Percentiles rank a stretch among this genome's conserved stretches.
Conservation (phyloP, 352 stramenopile genomes). For the Pythium diclinum region DNA sequence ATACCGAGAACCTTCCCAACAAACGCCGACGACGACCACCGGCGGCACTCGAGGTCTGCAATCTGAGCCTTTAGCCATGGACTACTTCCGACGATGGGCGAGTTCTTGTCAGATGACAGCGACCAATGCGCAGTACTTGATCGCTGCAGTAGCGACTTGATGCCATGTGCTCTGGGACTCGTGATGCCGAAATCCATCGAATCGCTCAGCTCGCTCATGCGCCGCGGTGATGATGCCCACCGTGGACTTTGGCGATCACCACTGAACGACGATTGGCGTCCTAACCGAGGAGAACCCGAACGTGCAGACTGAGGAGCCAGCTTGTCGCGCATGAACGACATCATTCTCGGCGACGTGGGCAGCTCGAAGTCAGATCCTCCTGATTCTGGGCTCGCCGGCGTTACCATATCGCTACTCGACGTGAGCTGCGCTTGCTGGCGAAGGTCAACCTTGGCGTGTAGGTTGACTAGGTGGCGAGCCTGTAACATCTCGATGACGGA, state of each 20-base stretch:
- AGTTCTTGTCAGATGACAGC: constrained; percentile 37
- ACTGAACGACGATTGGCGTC: constrained; percentile 17
- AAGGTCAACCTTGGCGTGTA: constrained; percentile 61
- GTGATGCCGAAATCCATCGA: constrained; percentile 20
- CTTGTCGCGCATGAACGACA: constrained; percentile 16
- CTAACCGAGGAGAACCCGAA: background rate
- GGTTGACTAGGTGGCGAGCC: constrained; percentile 72
- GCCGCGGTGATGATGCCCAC: constrained; percentile 43
- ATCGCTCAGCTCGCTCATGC: constrained; percentile 60
- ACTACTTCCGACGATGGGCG: constrained; percentile 11
- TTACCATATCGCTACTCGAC: background rate
- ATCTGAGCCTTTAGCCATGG: constrained; percentile 83
- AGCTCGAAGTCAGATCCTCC: constrained; percentile 8
- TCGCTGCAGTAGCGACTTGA: constrained; percentile 30
- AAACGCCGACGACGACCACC: constrained; percentile 82
- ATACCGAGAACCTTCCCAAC: constrained; percentile 87
- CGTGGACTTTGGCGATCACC: constrained; percentile 8
- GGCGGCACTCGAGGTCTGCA: constrained; percentile 80
- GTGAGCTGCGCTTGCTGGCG: background rate
- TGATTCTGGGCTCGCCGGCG: background rate
- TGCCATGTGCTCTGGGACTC: constrained; percentile 24
- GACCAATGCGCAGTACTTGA: constrained; percentile 52
- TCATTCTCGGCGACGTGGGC: constrained; percentile 27
- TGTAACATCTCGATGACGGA: constrained; percentile 85
- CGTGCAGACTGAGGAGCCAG: constrained; percentile 5